Base-by-base conservation (phyloP, 306 rosid genomes). In the Rubus parviflorus region DNA sequence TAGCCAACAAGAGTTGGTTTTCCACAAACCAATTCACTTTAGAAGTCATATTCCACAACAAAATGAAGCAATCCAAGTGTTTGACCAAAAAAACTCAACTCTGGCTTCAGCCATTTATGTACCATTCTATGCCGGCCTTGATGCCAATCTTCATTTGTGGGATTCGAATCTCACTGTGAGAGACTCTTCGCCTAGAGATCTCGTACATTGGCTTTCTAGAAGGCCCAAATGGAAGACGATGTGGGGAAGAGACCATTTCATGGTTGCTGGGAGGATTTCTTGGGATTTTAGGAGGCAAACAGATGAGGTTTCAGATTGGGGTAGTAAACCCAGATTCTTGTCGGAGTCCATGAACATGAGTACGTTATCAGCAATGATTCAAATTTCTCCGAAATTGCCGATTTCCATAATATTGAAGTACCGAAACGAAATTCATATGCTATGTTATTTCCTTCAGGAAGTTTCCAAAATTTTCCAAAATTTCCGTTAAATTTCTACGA, bases 161-260 rank as follows among this genome's bases (percentile, higher is more conserved):
- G 81, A 79, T 56, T 67, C 90, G 30, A 84, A 85, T 77, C 53
- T 90, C 2, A 74, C 92, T 0, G 81, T 71, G 4, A 87, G 96
- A 42, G 97, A 93, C 76, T 75, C 87, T 23, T 86, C 91, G 6
- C 92, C 87, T 58, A 47, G 9, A 49, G 91, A 90, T 9, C 88
- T 93, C 72, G 41, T 86, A 35, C 3, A 72, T 2, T 85, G 86
- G 90, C 83, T 93, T 43, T 77, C 80, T 0, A 48, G 38, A 0
- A 84, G 20, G 17, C 80, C 87, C 0, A 91, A 89, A 51, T 93
- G 97, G 97, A 81, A 70, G 74, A 86, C 11, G 82, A 80, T 93
- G 94, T 87, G 75, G 82, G 97, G 97, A 3, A 86, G 94, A 46
- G 97, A 93, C 49, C 97, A 93, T 85, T 93, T 93, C 82, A 81